Evolutionary conservation across 2,329 filamentous ascomycete genomes (phyloP), one percentile per base, ranked within the genome.

Genomic region (Decorospora gaudefroyi): DNA sequence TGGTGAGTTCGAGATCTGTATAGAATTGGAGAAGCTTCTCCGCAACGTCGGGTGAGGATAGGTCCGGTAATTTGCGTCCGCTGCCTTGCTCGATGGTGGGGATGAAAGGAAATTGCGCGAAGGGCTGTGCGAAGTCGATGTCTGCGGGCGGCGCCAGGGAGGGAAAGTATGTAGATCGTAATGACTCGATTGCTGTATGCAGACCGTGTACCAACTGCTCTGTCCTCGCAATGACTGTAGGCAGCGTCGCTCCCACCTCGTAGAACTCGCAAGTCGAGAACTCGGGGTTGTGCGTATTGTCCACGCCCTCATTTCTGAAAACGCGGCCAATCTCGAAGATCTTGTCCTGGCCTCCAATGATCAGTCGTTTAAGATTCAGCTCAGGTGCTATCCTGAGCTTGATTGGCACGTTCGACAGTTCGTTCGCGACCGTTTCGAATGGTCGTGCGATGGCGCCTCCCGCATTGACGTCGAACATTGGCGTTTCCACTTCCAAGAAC

Each of bases 231-330:
- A 95, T 90, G 36, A 97, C 75, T 28, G 88, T 82, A 23, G 84
- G 75, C 0, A 96, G 78, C 53, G 86, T 87, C 48, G 86, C 84
- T 62, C 91, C 95, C 2, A 91, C 86, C 49, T 87, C 85, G 72
- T 99, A 99, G 73, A 96, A 97, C 72, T 99, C 93, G 76, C 92
- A 97, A 48, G 89, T 97, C 30, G 88, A 93, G 72, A 97, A 99
- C 67, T 99, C 93, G 0, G 93, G 92, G 65, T 99, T 99, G 68
- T 99, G 93, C 0, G 90, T 96, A 23, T 63, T 68, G 39, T 69
- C 65, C 1, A 68, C 60, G 69, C 90, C 89, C 74, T 99, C 93
- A 67, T 99, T 99, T 29, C 93, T 83, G 71, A 99, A 99, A 9
- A 85, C 84, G 3, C 89, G 86, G 0, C 93, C 93, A 53, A 99